These are phyloP conservation scores for Globisporangium uncinulatum DNA, from an alignment of 352 stramenopile genomes.

Conservation along the genomic window DNA sequence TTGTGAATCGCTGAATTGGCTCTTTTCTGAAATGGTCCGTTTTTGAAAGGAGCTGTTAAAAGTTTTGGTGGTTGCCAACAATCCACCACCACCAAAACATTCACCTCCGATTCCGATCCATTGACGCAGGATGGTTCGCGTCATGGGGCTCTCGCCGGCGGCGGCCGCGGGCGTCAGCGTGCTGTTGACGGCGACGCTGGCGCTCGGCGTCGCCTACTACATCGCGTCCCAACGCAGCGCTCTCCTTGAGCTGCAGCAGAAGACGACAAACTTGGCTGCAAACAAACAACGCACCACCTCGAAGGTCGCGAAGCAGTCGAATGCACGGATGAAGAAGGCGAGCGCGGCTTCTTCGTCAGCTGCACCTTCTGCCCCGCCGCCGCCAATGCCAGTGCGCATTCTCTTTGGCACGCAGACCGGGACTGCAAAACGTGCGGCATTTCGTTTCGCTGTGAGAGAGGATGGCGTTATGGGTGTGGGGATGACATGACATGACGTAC, in stretches of 20 bases:
- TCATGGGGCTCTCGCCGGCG: slow-evolving; percentile 24
- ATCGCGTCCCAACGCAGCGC: slow-evolving; percentile 9
- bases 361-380: slow-evolving; percentile 1
- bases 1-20: no score
- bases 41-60: not conserved
- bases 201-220: slow-evolving; percentile 41
- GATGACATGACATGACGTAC: not conserved
- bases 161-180: slow-evolving; percentile 30
- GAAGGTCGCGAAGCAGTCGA: slow-evolving; percentile 7
- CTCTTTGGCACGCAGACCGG: slow-evolving; percentile 85
- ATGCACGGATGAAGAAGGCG: slow-evolving; percentile 14
- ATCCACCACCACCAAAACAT: no score
- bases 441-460: no score
- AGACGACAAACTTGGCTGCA: no score
- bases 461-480: not conserved
- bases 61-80: not conserved
- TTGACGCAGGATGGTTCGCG: slow-evolving; percentile 13
- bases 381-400: slow-evolving; percentile 62
- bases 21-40: no score
- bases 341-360: slow-evolving; percentile 4
- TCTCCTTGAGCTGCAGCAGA: no score
- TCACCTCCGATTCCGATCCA: no score
- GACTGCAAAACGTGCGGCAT: slow-evolving; percentile 63
- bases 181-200: slow-evolving; percentile 39
- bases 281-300: no score